These are phyloP conservation scores for Phytophthora quininea DNA, from an alignment of 352 stramenopile species.

Conservation along the genomic window DNA sequence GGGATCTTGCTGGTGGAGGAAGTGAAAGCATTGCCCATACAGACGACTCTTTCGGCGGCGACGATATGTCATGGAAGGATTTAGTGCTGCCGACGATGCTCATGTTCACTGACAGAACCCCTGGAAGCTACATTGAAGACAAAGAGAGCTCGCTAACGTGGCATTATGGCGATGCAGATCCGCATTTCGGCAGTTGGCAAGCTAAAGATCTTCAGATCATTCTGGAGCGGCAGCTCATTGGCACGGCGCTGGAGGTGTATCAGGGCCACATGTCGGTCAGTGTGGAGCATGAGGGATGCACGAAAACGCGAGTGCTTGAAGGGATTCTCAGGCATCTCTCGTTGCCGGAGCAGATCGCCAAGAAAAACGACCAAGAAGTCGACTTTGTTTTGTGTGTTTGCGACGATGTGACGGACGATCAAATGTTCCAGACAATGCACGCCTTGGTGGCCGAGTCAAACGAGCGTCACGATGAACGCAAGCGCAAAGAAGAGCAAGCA, in stretches of 20 bases:
- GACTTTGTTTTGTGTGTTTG: slow-evolving; percentile 91
- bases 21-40: slow-evolving; percentile 35
- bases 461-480: slow-evolving; percentile 67
- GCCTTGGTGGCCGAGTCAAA: slow-evolving; percentile 77
- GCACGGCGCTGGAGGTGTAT: slow-evolving; percentile 87
- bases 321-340: slow-evolving; percentile 78
- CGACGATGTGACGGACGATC: slow-evolving; percentile 88
- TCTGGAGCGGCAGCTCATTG: slow-evolving; percentile 85
- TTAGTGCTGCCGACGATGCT: slow-evolving; percentile 80
- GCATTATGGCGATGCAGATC: slow-evolving; percentile 87
- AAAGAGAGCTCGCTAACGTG: slow-evolving; percentile 88
- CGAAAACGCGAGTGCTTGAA: slow-evolving; percentile 78
- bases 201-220: slow-evolving; percentile 91
- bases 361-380: slow-evolving; percentile 72
- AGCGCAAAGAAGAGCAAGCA: slow-evolving; percentile 38
- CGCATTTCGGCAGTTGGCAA: slow-evolving; percentile 89
- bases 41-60: slow-evolving; percentile 56
- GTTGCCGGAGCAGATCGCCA: slow-evolving; percentile 64
- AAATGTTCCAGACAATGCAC: slow-evolving; percentile 92
- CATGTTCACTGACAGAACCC: slow-evolving; percentile 77
- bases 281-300: slow-evolving; percentile 82
- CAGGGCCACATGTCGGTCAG: slow-evolving; percentile 85
- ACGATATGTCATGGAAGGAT: slow-evolving; percentile 83
- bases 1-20: slow-evolving; percentile 24
- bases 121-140: slow-evolving; percentile 84